Conservation (phyloP, 495 filamentous ascomycete genomes). For the Aspergillus affinis region DNA sequence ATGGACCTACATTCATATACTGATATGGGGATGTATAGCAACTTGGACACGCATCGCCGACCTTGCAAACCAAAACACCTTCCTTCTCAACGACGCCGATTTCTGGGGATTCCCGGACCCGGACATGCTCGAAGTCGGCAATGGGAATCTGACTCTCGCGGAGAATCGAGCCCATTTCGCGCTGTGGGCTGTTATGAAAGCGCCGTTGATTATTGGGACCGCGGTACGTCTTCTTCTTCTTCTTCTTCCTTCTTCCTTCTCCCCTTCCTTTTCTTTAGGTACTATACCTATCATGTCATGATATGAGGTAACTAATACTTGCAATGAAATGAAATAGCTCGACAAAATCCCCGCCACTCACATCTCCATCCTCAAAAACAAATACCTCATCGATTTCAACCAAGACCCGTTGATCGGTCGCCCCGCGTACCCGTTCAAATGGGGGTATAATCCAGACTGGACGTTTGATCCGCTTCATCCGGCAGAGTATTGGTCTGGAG, state of each 20-base stretch:
- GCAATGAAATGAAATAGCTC: no score
- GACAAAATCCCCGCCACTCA: slow-evolving; percentile 40
- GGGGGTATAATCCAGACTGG: slow-evolving; percentile 62
- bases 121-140: slow-evolving; percentile 72
- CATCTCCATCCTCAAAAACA: slow-evolving; percentile 58
- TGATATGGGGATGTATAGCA: not conserved
- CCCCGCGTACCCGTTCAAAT: slow-evolving; percentile 63
- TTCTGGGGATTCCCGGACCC: slow-evolving; percentile 60
- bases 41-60: slow-evolving; percentile 25
- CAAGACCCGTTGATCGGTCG: slow-evolving; percentile 56
- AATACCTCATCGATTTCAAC: slow-evolving; percentile 58
- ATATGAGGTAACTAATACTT: no score
- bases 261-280: not conserved
- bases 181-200: slow-evolving; percentile 60
- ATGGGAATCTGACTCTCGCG: slow-evolving; percentile 52
- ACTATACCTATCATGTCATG: no score
- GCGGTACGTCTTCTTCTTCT: slow-evolving; percentile 33
- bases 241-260: slow-evolving; percentile 15
- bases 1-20: no score
- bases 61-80: slow-evolving; percentile 45
- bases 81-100: slow-evolving; percentile 45
- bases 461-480: slow-evolving; percentile 59
- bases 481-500: slow-evolving; percentile 62
- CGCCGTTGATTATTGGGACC: slow-evolving; percentile 58
- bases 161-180: slow-evolving; percentile 52